phyloP scores from a whole-genome alignment of 23 red algal species.

The Agarophyton chilense region DNA sequence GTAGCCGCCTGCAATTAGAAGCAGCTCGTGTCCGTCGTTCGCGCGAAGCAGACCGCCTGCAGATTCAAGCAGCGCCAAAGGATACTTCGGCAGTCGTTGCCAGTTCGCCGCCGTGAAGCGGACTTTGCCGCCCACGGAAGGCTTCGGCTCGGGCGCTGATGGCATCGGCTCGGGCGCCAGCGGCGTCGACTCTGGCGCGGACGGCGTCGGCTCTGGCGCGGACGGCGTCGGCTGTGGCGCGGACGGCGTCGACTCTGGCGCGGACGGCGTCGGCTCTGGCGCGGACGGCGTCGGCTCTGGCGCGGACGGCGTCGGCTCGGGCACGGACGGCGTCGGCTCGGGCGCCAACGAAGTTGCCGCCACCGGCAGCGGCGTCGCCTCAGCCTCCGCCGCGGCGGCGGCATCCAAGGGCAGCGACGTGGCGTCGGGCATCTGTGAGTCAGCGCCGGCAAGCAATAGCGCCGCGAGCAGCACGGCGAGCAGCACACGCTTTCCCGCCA shows the following conservation, averaged over 20 bases:
- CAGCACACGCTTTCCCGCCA: too few species aligned
- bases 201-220: neutral
- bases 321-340: neutral
- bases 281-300: neutral
- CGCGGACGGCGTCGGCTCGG: neutral
- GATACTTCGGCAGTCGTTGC: neutral
- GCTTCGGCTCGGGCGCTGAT: neutral
- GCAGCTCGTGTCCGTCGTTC: neutral
- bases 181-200: neutral
- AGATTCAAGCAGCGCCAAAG: slow-evolving; percentile 22
- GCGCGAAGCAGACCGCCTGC: slow-evolving; percentile 15
- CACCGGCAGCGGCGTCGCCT: too few species aligned
- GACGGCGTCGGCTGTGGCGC: neutral
- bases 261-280: neutral
- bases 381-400: too few species aligned
- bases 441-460: too few species aligned
- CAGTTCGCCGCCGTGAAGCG: neutral
- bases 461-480: too few species aligned
- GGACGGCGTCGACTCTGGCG: neutral
- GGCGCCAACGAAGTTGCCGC: too few species aligned
- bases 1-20: slow-evolving; percentile 33
- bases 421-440: too few species aligned
- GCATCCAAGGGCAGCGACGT: too few species aligned
- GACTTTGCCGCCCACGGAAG: too few species aligned
- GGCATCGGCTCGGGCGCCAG: neutral